Evolutionary conservation across 305 asterid species (phyloP).

Genomic region (Nicotiana rustica): DNA sequence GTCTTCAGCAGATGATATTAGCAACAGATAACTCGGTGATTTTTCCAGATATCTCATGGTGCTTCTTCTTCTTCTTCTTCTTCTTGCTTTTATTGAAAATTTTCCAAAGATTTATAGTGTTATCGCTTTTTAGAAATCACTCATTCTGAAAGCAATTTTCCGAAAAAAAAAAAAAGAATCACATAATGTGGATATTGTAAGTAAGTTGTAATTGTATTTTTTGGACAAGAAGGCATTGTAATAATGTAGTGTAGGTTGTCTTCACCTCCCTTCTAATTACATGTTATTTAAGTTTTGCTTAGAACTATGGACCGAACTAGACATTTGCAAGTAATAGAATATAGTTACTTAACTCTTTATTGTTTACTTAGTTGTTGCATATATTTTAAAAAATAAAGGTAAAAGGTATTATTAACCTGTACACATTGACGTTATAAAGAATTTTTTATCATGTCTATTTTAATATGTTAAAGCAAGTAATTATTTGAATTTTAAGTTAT

Average conservation of each 20-base stretch:
- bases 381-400: neutral
- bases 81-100: neutral
- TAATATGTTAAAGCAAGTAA: no score
- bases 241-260: neutral
- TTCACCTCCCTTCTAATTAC: neutral
- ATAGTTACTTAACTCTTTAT: neutral
- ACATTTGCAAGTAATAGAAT: neutral
- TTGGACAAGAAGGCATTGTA: slow-evolving; percentile 5
- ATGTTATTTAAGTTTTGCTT: neutral
- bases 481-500: no score
- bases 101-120: neutral
- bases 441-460: no score
- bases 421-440: no score
- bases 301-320: neutral
- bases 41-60: slow-evolving; percentile 15
- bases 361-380: neutral
- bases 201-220: neutral
- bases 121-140: slow-evolving; percentile 6
- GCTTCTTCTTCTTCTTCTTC: neutral
- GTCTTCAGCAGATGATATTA: slow-evolving; percentile 60
- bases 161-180: neutral
- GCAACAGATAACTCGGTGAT: slow-evolving; percentile 41
- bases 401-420: no score
- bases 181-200: slow-evolving; percentile 17
- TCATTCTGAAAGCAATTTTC: neutral